Conservation (phyloP, 257 asterid species). For the Anisodus acutangulus region DNA sequence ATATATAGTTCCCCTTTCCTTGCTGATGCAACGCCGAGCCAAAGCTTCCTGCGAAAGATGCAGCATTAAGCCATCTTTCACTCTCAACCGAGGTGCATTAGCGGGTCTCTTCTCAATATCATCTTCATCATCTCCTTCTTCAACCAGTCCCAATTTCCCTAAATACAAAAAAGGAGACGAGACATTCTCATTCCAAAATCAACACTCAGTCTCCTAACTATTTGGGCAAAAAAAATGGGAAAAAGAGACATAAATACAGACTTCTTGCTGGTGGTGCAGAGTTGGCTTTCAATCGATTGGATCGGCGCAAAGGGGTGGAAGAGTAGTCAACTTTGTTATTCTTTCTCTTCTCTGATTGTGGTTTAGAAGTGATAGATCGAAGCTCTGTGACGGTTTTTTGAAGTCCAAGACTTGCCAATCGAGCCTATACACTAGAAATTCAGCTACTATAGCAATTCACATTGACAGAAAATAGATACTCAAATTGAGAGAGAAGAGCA, state of each 20-base stretch:
- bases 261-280: conserved; percentile 39
- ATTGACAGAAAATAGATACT: neutral
- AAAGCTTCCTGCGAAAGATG: conserved; percentile 52
- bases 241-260: conserved; percentile 13
- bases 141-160: conserved; percentile 42
- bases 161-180: neutral
- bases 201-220: neutral
- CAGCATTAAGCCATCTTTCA: conserved; percentile 36
- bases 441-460: neutral
- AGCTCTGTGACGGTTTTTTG: conserved; percentile 30
- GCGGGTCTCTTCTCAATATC: conserved; percentile 37
- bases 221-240: neutral
- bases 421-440: neutral
- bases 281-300: conserved; percentile 38
- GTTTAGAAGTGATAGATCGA: neutral
- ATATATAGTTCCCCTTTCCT: conserved; percentile 71
- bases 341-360: conserved; percentile 32
- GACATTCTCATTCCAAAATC: conserved; percentile 10
- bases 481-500: neutral
- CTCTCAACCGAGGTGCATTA: conserved; percentile 39
- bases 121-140: conserved; percentile 40
- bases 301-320: conserved; percentile 34
- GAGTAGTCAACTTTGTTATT: conserved; percentile 24
- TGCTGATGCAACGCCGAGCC: conserved; percentile 61
- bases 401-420: conserved; percentile 27